Conservation (phyloP, 2,329 filamentous ascomycete species). For the Neofusicoccum ribis region DNA sequence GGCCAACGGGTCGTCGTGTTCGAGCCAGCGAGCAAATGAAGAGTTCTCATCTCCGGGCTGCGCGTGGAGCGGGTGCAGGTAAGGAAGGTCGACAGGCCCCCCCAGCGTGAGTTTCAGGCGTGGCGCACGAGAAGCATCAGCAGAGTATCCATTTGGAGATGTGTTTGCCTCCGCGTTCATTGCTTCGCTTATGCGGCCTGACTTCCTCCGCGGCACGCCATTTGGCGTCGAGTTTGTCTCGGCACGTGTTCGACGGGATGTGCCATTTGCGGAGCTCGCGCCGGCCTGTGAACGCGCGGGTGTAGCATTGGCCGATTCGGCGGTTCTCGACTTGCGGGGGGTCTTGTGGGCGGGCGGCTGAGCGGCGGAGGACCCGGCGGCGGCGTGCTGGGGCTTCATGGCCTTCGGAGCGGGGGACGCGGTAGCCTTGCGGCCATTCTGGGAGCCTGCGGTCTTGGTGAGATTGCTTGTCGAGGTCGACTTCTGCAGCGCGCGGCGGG, state of each 20-base stretch:
- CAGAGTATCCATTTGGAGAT: not conserved
- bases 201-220: slow-evolving; percentile 10
- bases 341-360: slow-evolving; percentile 4
- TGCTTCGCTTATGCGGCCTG: slow-evolving; percentile 19
- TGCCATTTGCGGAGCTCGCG: not conserved
- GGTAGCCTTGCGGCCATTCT: slow-evolving; percentile 9
- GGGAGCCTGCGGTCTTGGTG: slow-evolving; percentile 5
- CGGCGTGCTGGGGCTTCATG: not conserved
- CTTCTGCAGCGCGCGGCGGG: slow-evolving; percentile 14
- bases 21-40: slow-evolving; percentile 67
- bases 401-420: not conserved
- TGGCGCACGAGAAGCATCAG: slow-evolving; percentile 20
- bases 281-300: not conserved
- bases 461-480: slow-evolving; percentile 9
- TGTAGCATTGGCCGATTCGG: not conserved
- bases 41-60: slow-evolving; percentile 46
- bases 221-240: slow-evolving; percentile 7
- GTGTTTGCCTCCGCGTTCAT: not conserved
- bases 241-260: not conserved
- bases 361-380: slow-evolving; percentile 5
- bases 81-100: slow-evolving; percentile 48
- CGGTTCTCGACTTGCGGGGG: not conserved
- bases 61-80: slow-evolving; percentile 55
- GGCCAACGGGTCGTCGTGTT: slow-evolving; percentile 50
- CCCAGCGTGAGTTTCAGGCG: slow-evolving; percentile 52